These are phyloP conservation scores for Suillus plorans DNA, from an alignment of 768 basidiomycete genomes.

Conservation along the genomic window DNA sequence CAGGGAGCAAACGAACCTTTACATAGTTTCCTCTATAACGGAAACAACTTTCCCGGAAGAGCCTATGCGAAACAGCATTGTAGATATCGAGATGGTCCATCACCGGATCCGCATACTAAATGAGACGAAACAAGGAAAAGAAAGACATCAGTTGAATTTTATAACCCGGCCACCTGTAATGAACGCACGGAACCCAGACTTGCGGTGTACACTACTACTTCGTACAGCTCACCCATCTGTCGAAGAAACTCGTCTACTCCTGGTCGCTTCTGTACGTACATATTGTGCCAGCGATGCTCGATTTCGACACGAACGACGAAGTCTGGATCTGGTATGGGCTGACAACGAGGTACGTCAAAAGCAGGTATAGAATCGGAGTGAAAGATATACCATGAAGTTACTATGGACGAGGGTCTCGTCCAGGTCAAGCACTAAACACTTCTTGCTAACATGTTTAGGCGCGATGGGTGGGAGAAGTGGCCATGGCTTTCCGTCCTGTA, in stretches of 20 bases:
- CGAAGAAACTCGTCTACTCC: slow-evolving; percentile 93
- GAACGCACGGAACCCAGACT: slow-evolving; percentile 82
- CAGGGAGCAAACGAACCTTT: slow-evolving; percentile 57
- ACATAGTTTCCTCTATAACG: slow-evolving; percentile 96
- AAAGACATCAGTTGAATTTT: slow-evolving; percentile 11
- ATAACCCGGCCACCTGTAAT: neutral
- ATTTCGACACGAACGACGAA: slow-evolving; percentile 97
- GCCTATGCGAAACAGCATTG: slow-evolving; percentile 81
- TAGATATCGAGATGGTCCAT: slow-evolving; percentile 89
- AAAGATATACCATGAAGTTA: slow-evolving; percentile 78
- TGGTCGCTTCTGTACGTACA: slow-evolving; percentile 93
- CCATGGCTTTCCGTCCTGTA: slow-evolving; percentile 74
- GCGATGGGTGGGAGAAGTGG: slow-evolving; percentile 79
- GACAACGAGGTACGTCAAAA: neutral
- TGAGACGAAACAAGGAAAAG: slow-evolving; percentile 8
- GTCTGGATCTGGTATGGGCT: slow-evolving; percentile 88
- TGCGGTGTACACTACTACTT: slow-evolving; percentile 93
- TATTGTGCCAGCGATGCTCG: slow-evolving; percentile 92
- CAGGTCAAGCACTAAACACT: slow-evolving; percentile 89
- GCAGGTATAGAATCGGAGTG: neutral
- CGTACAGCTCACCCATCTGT: slow-evolving; percentile 94
- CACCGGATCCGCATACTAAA: slow-evolving; percentile 92
- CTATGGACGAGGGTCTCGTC: slow-evolving; percentile 94
- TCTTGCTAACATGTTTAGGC: slow-evolving; percentile 72
- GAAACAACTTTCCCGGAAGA: slow-evolving; percentile 95